phyloP scores from a whole-genome alignment of 108 stramenopile species.

The Discostella stelligeroides region DNA sequence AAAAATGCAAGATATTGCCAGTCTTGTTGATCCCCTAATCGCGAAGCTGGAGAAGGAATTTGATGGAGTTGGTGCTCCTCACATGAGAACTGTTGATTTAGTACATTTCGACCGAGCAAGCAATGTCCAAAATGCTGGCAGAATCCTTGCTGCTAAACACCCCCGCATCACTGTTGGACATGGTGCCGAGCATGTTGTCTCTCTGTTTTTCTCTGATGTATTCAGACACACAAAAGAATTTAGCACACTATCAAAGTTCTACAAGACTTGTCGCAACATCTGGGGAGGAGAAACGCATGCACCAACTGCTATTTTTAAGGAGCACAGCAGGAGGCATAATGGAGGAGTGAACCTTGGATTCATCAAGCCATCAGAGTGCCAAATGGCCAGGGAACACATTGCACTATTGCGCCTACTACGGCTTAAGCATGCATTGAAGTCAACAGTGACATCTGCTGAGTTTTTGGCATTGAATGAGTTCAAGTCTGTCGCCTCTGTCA shows the following conservation, averaged over 20 bases:
- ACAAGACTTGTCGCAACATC: not conserved
- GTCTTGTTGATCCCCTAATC: not conserved
- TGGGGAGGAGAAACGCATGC: not conserved
- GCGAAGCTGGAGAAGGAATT: not conserved
- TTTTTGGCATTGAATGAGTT: slow-evolving; percentile 8
- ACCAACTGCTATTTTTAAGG: slow-evolving; percentile 1
- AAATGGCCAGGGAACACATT: too few relatives aligned
- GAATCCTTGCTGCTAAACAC: slow-evolving; percentile 4
- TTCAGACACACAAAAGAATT: not conserved
- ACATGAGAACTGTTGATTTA: slow-evolving; percentile 11
- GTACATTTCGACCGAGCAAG: slow-evolving; percentile 17
- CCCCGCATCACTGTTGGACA: slow-evolving; percentile 10
- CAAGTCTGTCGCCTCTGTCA: not conserved
- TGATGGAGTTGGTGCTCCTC: not conserved
- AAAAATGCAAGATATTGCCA: slow-evolving; percentile 4
- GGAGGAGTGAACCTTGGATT: too few relatives aligned
- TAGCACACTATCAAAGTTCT: not conserved
- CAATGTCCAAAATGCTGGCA: slow-evolving; percentile 22
- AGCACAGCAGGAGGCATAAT: slow-evolving; percentile 1
- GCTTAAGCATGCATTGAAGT: too few relatives aligned
- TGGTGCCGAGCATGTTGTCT: slow-evolving; percentile 12
- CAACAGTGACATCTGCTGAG: slow-evolving; percentile 3
- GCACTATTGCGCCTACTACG: not conserved
- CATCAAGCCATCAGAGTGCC: too few relatives aligned
- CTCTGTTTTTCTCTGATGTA: slow-evolving; percentile 17